Evolutionary conservation across 177 flowering plant genomes (phyloP).

Genomic region (Vitis hybrid): DNA sequence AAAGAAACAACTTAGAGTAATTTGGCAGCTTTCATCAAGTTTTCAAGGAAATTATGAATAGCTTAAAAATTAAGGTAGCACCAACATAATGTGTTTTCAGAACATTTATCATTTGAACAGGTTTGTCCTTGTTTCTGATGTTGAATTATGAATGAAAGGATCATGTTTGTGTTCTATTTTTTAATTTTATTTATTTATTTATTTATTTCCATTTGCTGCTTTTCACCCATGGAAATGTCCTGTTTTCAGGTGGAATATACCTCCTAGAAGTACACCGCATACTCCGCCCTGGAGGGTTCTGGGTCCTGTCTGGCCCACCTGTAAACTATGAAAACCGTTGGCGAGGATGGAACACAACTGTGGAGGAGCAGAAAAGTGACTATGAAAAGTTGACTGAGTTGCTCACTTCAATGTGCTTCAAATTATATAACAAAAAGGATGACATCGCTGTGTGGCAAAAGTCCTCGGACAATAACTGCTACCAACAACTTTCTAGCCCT

Average conservation of each 20-base stretch:
- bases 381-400: conserved; percentile 74
- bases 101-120: no score
- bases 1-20: no score
- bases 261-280: conserved; percentile 89
- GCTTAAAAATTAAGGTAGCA: no score
- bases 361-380: conserved; percentile 82
- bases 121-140: no score
- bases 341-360: conserved; percentile 96
- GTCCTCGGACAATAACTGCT: conserved; percentile 59
- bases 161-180: no score
- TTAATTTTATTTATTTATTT: no score
- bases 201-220: neutral
- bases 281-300: conserved; percentile 98
- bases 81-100: no score
- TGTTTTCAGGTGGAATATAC: conserved; percentile 83
- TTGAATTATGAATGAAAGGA: no score
- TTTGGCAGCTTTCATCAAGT: no score
- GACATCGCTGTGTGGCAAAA: conserved; percentile 98
- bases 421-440: conserved; percentile 71
- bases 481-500: conserved; percentile 42
- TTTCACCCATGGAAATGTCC: neutral
- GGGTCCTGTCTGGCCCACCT: conserved; percentile 99
- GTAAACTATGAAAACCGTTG: conserved; percentile 87
- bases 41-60: no score
- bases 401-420: conserved; percentile 88